phyloP scores from a whole-genome alignment of 169 alveolate genomes.

The Plasmodium cynomolgi region DNA sequence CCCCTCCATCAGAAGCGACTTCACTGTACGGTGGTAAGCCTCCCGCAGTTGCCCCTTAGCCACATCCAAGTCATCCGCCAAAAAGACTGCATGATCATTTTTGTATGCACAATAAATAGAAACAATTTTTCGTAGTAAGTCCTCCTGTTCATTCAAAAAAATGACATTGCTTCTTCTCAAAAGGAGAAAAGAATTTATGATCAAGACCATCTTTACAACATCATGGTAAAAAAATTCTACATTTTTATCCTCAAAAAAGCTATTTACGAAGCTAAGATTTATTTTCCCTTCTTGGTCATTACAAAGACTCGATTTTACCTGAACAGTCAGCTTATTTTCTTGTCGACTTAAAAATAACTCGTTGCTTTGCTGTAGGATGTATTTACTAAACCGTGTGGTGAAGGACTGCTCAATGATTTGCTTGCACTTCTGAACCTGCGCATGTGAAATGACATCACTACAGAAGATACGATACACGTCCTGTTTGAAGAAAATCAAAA shows the following conservation, averaged over 20 bases:
- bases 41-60: background rate
- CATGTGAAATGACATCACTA: background rate
- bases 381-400: constrained; percentile 4
- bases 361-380: background rate
- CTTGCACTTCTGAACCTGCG: background rate
- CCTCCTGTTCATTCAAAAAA: constrained; percentile 30
- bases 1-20: background rate
- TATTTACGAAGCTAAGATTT: background rate
- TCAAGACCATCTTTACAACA: background rate
- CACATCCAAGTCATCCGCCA: background rate
- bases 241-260: background rate
- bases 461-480: constrained; percentile 37
- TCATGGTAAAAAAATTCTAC: constrained; percentile 2
- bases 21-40: background rate
- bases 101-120: constrained; percentile 24
- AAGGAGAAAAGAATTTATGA: constrained; percentile 21
- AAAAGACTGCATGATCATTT: background rate
- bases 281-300: background rate
- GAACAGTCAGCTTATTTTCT: background rate
- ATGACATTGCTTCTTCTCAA: constrained; percentile 28
- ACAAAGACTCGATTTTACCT: background rate
- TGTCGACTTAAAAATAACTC: background rate
- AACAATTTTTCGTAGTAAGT: background rate
- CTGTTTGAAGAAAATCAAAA: constrained; percentile 6
- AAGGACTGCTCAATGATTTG: background rate